These are phyloP conservation scores for Phytophthora cactorum DNA, from an alignment of 352 stramenopile genomes.

Conservation along the genomic window DNA sequence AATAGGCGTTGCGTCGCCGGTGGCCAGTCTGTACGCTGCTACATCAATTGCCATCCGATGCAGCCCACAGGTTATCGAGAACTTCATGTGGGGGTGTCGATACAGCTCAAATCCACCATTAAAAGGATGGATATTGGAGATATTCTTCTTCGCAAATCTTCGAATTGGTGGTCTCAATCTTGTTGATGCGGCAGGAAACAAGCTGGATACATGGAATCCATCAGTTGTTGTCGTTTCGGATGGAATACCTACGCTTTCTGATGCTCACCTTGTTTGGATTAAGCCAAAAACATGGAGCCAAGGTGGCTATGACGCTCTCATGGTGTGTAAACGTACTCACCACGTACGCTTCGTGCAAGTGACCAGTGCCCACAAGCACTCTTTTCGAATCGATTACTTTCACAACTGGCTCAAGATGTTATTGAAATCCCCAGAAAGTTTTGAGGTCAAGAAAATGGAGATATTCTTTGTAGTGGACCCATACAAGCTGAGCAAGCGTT, in stretches of 20 bases:
- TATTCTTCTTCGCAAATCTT: slow-evolving; percentile 23
- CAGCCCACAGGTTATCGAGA: slow-evolving; percentile 4
- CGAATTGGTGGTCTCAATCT: slow-evolving; percentile 3
- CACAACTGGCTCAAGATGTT: slow-evolving; percentile 6
- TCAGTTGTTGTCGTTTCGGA: slow-evolving; percentile 6
- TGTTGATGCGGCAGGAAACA: slow-evolving; percentile 14
- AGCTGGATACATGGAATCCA: not conserved
- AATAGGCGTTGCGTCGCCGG: not conserved
- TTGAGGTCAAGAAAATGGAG: not conserved
- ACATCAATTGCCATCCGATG: slow-evolving; percentile 12
- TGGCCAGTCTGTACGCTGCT: slow-evolving; percentile 4
- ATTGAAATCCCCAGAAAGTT: not conserved
- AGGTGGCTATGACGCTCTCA: slow-evolving; percentile 24
- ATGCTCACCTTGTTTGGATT: slow-evolving; percentile 15
- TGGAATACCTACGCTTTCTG: slow-evolving; percentile 9
- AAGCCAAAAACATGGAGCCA: slow-evolving; percentile 20
- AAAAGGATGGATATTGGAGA: slow-evolving; percentile 25
- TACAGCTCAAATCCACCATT: slow-evolving; percentile 1
- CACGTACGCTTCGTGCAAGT: slow-evolving; percentile 21
- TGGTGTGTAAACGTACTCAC: slow-evolving; percentile 17
- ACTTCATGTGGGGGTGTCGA: slow-evolving; percentile 5
- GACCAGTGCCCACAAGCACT: slow-evolving; percentile 9
- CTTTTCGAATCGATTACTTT: slow-evolving; percentile 15
- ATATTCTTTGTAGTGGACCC: not conserved
- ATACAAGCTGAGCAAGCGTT: not conserved